These are phyloP conservation scores for Gleditsia sinensis DNA, from an alignment of 306 rosid species.

Conservation along the genomic window DNA sequence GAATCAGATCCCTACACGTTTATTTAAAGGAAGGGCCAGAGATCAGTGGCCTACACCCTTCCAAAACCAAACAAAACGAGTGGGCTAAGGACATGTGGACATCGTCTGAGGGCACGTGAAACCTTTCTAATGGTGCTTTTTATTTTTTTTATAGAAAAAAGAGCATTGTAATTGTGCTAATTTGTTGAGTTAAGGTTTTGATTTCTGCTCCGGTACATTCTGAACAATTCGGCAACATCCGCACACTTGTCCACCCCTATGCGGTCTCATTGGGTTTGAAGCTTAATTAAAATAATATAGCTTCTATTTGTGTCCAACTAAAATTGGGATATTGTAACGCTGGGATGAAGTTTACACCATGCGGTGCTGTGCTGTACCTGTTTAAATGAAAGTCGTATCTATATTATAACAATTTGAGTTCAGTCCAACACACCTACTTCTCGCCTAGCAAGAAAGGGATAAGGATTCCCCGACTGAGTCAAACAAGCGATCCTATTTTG, in stretches of 20 bases:
- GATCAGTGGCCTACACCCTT: not conserved
- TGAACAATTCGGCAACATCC: too few species aligned
- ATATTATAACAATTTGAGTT: not conserved
- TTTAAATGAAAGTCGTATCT: not conserved
- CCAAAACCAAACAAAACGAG: not conserved
- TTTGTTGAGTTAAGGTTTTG: too few species aligned
- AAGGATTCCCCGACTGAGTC: not conserved
- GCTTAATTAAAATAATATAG: too few species aligned
- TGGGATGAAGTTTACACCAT: not conserved
- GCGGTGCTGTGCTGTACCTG: not conserved
- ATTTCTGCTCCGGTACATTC: too few species aligned
- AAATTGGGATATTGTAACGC: not conserved
- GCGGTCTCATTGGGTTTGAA: too few species aligned
- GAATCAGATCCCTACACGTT: constrained; percentile 25
- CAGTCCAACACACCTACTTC: not conserved
- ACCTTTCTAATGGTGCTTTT: too few species aligned
- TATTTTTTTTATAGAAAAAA: too few species aligned
- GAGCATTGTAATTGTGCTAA: too few species aligned
- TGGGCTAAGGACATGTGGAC: not conserved
- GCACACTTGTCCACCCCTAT: too few species aligned
- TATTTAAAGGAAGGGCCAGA: not conserved
- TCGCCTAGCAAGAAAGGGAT: not conserved
- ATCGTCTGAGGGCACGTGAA: not conserved
- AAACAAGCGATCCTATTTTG: not conserved
- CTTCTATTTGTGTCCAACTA: not conserved